These are phyloP conservation scores for Talaromyces nanjingensis DNA, from an alignment of 495 filamentous ascomycete species.

Conservation along the genomic window DNA sequence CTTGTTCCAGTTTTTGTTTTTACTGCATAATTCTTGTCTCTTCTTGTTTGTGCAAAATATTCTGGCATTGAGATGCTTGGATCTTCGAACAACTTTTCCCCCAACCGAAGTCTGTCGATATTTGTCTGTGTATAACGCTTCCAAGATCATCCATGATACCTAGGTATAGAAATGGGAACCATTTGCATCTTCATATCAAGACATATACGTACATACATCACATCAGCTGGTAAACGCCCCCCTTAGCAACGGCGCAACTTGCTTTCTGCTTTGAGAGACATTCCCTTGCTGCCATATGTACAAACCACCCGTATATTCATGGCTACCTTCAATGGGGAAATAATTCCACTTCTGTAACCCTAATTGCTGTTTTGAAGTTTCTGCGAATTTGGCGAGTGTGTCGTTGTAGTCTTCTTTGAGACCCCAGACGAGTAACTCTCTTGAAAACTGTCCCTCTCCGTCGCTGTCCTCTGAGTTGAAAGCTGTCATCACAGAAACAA, in stretches of 20 bases:
- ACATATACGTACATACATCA: not conserved
- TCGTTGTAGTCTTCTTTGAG: slow-evolving; percentile 29
- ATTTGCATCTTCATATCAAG: not conserved
- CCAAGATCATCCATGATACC: not conserved
- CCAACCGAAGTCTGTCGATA: not conserved
- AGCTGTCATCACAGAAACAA: slow-evolving; percentile 74
- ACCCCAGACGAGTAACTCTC: slow-evolving; percentile 71
- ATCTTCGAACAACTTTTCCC: not conserved
- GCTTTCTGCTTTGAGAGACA: slow-evolving; percentile 70
- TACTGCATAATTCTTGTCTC: slow-evolving; percentile 11
- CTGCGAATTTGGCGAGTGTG: slow-evolving; percentile 48
- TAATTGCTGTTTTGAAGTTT: slow-evolving; percentile 38
- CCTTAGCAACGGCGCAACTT: slow-evolving; percentile 79
- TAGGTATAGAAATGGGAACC: not conserved
- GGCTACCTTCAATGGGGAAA: not conserved
- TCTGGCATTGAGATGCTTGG: slow-evolving; percentile 4
- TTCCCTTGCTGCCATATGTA: slow-evolving; percentile 63
- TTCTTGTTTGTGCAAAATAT: slow-evolving; percentile 3
- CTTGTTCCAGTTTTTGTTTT: slow-evolving; percentile 2
- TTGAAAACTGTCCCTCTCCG: slow-evolving; percentile 39
- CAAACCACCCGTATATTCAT: slow-evolving; percentile 9
- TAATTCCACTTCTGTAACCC: slow-evolving; percentile 49
- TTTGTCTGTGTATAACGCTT: not conserved
- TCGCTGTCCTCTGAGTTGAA: slow-evolving; percentile 39
- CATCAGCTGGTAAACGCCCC: slow-evolving; percentile 44